phyloP scores from a whole-genome alignment of 805 yeast genomes.

The Zygotorulaspora florentina region DNA sequence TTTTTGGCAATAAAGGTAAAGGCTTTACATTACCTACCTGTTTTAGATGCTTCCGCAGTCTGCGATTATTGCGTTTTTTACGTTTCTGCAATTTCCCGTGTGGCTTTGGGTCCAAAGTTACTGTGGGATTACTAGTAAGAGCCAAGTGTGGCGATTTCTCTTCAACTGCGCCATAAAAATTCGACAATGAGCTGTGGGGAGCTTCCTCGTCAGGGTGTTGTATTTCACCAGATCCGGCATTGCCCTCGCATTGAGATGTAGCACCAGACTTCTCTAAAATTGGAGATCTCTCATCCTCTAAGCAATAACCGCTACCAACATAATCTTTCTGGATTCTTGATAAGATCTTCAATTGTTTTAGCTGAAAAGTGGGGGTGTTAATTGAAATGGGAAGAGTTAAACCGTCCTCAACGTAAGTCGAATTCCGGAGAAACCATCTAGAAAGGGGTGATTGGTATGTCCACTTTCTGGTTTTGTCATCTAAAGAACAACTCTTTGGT shows the following conservation, averaged over 20 bases:
- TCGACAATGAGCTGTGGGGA: slow-evolving; percentile 3
- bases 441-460: slow-evolving; percentile 34
- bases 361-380: slow-evolving; percentile 25
- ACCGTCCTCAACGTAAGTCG: slow-evolving; percentile 24
- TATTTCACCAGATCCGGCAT: not conserved
- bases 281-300: slow-evolving; percentile 25
- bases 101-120: slow-evolving; percentile 7
- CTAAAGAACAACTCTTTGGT: not conserved
- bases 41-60: slow-evolving; percentile 15
- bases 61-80: slow-evolving; percentile 8
- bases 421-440: slow-evolving; percentile 32
- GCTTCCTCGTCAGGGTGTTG: not conserved
- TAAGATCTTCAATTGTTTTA: slow-evolving; percentile 28
- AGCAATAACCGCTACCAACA: slow-evolving; percentile 5
- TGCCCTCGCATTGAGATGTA: not conserved
- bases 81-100: not conserved
- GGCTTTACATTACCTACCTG: slow-evolving; percentile 19
- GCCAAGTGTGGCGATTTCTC: not conserved
- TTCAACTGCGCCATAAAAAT: slow-evolving; percentile 17
- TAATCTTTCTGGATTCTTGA: slow-evolving; percentile 21
- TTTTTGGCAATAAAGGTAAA: slow-evolving; percentile 23
- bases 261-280: slow-evolving; percentile 13
- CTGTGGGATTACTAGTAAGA: not conserved
- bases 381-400: slow-evolving; percentile 9
- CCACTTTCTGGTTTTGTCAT: slow-evolving; percentile 20